These are phyloP conservation scores for Jimgerdemannia lactiflua DNA, from an alignment of 192 early-diverging fungal genomes.

Conservation along the genomic window DNA sequence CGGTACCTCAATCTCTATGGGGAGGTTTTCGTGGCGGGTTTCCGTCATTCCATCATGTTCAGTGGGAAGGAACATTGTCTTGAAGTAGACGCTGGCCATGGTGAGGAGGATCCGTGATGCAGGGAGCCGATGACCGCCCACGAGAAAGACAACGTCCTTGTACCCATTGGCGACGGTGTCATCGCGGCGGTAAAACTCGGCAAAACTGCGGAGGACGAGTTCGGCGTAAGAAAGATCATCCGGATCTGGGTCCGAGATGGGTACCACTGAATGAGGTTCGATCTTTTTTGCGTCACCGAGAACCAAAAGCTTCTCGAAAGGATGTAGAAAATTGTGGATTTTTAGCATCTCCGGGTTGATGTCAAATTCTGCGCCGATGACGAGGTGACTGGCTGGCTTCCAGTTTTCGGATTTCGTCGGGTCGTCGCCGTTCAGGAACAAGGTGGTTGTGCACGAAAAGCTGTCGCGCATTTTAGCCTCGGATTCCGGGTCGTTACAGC, in stretches of 20 bases:
- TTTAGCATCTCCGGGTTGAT: background rate
- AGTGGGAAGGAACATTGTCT: background rate
- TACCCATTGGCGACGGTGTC: background rate
- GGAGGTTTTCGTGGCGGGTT: background rate
- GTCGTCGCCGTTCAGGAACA: background rate
- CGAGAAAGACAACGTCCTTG: background rate
- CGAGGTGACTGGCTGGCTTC: background rate
- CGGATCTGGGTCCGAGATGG: too few species aligned
- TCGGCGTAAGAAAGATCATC: too few species aligned
- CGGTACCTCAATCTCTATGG: background rate
- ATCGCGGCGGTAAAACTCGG: background rate
- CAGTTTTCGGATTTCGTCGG: background rate
- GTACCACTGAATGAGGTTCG: too few species aligned
- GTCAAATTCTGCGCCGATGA: background rate
- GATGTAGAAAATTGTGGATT: background rate
- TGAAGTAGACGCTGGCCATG: background rate
- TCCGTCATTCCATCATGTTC: background rate
- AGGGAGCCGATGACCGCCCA: background rate
- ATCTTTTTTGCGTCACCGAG: background rate
- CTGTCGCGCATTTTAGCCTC: background rate
- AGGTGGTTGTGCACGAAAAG: background rate
- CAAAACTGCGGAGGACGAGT: background rate
- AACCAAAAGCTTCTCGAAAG: background rate
- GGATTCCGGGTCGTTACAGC: background rate
- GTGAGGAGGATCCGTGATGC: background rate